Evolutionary conservation across 1,284 basidiomycete genomes (phyloP).

Genomic region (Fistulinella cinereoalba): DNA sequence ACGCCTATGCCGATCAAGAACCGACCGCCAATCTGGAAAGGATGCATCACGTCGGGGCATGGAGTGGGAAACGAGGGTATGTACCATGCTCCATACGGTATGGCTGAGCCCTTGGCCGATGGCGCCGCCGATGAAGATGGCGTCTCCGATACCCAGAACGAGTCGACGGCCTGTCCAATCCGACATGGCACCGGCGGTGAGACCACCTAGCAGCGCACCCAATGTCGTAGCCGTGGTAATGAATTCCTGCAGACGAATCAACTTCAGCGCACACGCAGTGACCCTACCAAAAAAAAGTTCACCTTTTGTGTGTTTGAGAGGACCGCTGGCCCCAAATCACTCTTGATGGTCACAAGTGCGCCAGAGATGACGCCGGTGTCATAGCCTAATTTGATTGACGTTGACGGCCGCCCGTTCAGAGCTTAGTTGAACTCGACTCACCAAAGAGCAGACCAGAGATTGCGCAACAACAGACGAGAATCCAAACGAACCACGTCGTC

Average conservation of each 20-base stretch:
- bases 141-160: slow-evolving; percentile 69
- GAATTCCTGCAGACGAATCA: slow-evolving; percentile 57
- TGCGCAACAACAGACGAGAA: slow-evolving; percentile 61
- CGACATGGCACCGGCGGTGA: slow-evolving; percentile 67
- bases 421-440: slow-evolving; percentile 30
- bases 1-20: slow-evolving; percentile 73
- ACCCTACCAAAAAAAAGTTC: slow-evolving; percentile 5
- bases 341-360: slow-evolving; percentile 68
- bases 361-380: slow-evolving; percentile 81
- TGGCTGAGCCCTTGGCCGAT: slow-evolving; percentile 65
- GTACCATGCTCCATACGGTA: slow-evolving; percentile 68
- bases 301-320: slow-evolving; percentile 70
- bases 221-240: slow-evolving; percentile 81
- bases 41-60: neutral
- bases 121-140: slow-evolving; percentile 76
- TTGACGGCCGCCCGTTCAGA: neutral
- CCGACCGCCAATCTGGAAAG: slow-evolving; percentile 60
- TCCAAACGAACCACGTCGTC: slow-evolving; percentile 70
- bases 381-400: slow-evolving; percentile 51
- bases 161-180: slow-evolving; percentile 70
- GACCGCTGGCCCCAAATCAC: slow-evolving; percentile 58
- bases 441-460: slow-evolving; percentile 80
- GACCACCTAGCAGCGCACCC: slow-evolving; percentile 72
- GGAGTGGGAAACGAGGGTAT: neutral
- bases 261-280: neutral